Evolutionary conservation across 208 protist genomes (phyloP).

Genomic region (Acanthamoeba sp.): DNA sequence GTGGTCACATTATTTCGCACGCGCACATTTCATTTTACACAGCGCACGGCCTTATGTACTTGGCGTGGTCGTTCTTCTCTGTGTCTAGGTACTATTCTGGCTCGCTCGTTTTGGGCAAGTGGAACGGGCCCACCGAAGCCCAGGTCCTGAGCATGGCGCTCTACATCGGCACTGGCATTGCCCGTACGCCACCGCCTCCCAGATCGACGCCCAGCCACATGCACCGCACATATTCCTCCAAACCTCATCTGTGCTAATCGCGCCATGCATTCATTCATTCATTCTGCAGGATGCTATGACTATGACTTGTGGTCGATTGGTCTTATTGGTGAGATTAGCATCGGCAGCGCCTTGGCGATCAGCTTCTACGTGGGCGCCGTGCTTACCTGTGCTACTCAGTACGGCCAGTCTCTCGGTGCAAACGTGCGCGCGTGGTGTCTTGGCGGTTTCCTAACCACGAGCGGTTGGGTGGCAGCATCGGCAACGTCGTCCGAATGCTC

Average conservation of each 20-base stretch:
- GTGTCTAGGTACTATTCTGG: constrained; percentile 34
- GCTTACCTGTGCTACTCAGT: constrained; percentile 17
- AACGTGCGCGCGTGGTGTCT: neutral
- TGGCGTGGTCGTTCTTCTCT: too few relatives aligned
- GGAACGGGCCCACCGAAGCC: constrained; percentile 37
- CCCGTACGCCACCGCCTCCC: too few relatives aligned
- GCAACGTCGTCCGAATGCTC: neutral
- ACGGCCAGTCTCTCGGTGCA: neutral
- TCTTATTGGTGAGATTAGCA: neutral
- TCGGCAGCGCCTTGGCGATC: neutral
- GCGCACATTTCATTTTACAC: neutral
- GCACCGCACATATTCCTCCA: too few relatives aligned
- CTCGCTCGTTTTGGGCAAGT: constrained; percentile 26
- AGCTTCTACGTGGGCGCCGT: constrained; percentile 14
- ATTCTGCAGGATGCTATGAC: neutral
- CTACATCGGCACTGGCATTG: constrained; percentile 44
- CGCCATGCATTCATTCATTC: too few relatives aligned
- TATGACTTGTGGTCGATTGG: neutral
- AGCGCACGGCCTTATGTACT: too few relatives aligned
- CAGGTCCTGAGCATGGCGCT: constrained; percentile 24
- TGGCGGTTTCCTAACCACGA: too few relatives aligned
- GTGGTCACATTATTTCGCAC: neutral
- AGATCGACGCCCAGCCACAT: too few relatives aligned
- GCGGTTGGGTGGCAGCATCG: too few relatives aligned
- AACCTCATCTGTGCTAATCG: too few relatives aligned